phyloP scores from a whole-genome alignment of 1,284 basidiomycete genomes.

The Cutaneotrichosporon mucoides region DNA sequence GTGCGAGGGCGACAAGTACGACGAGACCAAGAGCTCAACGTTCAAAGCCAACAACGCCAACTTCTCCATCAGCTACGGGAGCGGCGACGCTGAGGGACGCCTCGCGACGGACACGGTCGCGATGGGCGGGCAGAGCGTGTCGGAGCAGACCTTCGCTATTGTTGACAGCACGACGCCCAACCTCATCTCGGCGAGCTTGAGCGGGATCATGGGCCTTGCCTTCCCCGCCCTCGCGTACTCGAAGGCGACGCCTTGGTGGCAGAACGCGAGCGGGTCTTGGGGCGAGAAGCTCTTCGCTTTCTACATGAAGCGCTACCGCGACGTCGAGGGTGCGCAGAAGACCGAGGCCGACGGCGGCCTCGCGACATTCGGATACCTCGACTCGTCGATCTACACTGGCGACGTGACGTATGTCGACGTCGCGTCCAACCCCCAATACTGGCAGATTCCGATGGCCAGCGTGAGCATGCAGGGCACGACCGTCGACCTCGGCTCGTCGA shows the following conservation, averaged over 20 bases:
- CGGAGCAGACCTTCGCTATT: slow-evolving; percentile 62
- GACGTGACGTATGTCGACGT: slow-evolving; percentile 71
- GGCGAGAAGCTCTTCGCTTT: slow-evolving; percentile 71
- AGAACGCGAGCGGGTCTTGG: slow-evolving; percentile 58
- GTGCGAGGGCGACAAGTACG: slow-evolving; percentile 20
- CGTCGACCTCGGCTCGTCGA: slow-evolving; percentile 41
- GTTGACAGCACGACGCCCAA: slow-evolving; percentile 40
- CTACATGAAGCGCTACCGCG: slow-evolving; percentile 69
- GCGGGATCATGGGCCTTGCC: slow-evolving; percentile 54
- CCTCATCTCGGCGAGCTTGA: slow-evolving; percentile 46
- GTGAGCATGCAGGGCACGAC: slow-evolving; percentile 49
- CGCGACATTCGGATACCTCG: slow-evolving; percentile 60
- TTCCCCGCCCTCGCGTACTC: slow-evolving; percentile 51
- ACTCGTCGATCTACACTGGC: slow-evolving; percentile 69
- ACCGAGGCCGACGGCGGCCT: slow-evolving; percentile 65
- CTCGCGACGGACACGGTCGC: slow-evolving; percentile 69
- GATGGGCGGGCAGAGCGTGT: slow-evolving; percentile 73
- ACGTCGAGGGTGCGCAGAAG: slow-evolving; percentile 53
- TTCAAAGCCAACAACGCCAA: slow-evolving; percentile 23
- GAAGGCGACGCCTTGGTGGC: slow-evolving; percentile 53
- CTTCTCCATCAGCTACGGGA: slow-evolving; percentile 49
- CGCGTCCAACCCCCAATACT: slow-evolving; percentile 37
- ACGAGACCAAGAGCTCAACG: slow-evolving; percentile 14
- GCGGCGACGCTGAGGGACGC: slow-evolving; percentile 65
- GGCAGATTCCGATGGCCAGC: slow-evolving; percentile 45